phyloP scores from a whole-genome alignment of 352 stramenopile species.

The Phytopythium vexans region DNA sequence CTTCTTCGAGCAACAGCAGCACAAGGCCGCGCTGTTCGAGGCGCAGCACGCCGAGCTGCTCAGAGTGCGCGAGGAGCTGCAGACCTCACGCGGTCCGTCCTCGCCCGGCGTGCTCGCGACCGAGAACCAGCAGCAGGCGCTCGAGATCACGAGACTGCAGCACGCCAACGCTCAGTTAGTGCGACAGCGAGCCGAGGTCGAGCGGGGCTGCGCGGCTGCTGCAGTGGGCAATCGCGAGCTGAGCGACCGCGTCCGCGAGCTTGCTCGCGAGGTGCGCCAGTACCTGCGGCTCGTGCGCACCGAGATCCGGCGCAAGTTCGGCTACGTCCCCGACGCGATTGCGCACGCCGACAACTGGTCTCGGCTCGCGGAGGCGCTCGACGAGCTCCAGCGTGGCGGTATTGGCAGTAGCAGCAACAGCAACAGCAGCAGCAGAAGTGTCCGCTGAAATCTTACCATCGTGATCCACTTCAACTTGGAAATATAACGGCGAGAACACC shows the following conservation, averaged over 20 bases:
- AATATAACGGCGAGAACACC: too few species aligned
- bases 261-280: conserved; percentile 59
- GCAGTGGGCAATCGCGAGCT: conserved; percentile 30
- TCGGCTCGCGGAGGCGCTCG: conserved; percentile 53
- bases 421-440: neutral
- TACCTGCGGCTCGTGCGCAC: conserved; percentile 61
- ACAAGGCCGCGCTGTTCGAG: conserved; percentile 42
- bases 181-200: conserved; percentile 9
- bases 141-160: conserved; percentile 20
- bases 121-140: conserved; percentile 27
- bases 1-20: conserved; percentile 42
- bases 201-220: conserved; percentile 12
- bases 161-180: conserved; percentile 21
- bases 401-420: too few species aligned
- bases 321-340: conserved; percentile 76
- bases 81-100: conserved; percentile 15
- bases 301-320: conserved; percentile 82
- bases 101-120: conserved; percentile 12
- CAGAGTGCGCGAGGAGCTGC: conserved; percentile 26
- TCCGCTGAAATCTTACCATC: neutral
- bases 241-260: conserved; percentile 40
- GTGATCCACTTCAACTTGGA: too few species aligned
- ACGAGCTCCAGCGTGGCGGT: conserved; percentile 32
- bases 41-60: conserved; percentile 43
- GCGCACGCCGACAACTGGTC: conserved; percentile 56